These are phyloP conservation scores for Sclerotinia glacialis DNA, from an alignment of 2,329 filamentous ascomycete genomes.

Conservation along the genomic window DNA sequence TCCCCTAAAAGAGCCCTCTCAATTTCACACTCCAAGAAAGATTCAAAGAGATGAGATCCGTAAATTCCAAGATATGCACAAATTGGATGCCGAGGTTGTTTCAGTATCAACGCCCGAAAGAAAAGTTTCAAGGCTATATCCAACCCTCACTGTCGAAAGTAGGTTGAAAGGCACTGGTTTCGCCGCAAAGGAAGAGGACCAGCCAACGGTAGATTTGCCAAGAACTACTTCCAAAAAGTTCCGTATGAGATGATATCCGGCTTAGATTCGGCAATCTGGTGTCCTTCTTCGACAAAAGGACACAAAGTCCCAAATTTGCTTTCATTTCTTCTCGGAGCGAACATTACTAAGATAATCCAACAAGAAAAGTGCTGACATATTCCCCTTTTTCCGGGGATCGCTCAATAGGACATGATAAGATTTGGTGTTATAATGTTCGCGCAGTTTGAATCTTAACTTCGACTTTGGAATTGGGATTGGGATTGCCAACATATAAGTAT, in stretches of 20 bases:
- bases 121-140: constrained; percentile 10
- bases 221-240: constrained; percentile 28
- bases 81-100: not conserved
- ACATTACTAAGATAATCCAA: constrained; percentile 8
- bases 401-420: constrained; percentile 25
- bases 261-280: constrained; percentile 24
- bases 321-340: constrained; percentile 18
- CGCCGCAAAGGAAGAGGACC: constrained; percentile 27
- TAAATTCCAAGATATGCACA: not conserved
- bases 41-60: constrained; percentile 6
- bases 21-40: constrained; percentile 26
- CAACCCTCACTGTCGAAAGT: not conserved
- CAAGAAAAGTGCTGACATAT: constrained; percentile 21
- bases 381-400: constrained; percentile 16
- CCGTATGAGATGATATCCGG: constrained; percentile 20
- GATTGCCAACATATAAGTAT: constrained; percentile 15
- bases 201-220: constrained; percentile 32
- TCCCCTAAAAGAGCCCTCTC: constrained; percentile 30
- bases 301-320: constrained; percentile 3
- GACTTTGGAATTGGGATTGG: not conserved
- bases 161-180: not conserved
- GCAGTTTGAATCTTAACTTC: not conserved
- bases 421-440: constrained; percentile 15
- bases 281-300: constrained; percentile 12
- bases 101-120: constrained; percentile 8